Base-by-base conservation (phyloP, 148 eudicot species). In the Camellia sinensis region DNA sequence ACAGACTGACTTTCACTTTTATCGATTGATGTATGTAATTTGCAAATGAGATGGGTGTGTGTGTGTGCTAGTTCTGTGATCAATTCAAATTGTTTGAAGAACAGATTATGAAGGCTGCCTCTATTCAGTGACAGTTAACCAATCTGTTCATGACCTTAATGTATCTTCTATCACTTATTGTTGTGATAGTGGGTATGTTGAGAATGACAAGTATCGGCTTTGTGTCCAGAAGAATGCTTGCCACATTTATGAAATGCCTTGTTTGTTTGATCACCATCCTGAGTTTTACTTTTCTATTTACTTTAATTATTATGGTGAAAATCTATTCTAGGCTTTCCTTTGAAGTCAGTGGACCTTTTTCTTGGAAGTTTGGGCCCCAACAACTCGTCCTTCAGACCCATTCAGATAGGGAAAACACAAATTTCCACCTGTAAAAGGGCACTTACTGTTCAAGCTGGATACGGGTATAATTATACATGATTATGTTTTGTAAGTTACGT, bases 401-500 rank as follows among this genome's bases (percentile, higher is more conserved):
- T 71, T 71, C 87, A 74, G 64, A 57, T 69, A 57, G 81, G 73
- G 61, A 87, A 81, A 84, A 22, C 72, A 73, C 78, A 80, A 44
- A 11, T 64, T 64, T 76, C 67, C 66, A 10, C 75, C 71, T 75
- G 74, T 64, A 84, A 75, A 77, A 91, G 86, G 72, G 71, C 84
- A 71, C 90, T 89, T n/a, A 72, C 86, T 67, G 85, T 93, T 64
- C 90, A 86, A 78, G 98, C 98, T 50, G 60, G 89, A 12, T 88
- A 91, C 80, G 88, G 98, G 98, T 95, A 85, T 74, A 50, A 44
- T 29, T 44, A 1, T 53, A 2, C 37, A 7, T 50, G 19, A 46
- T 10, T 43, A 56, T 1, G 61, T 50, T 19, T 11, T 77, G n/a
- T 71, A 64, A n/a, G 65, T 69, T 78, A 11, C 9, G 60, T 3